Evolutionary conservation across 805 yeast species (phyloP), one percentile per base, ranked within the genome.

Genomic region (Debaryomyces prosopidis): DNA sequence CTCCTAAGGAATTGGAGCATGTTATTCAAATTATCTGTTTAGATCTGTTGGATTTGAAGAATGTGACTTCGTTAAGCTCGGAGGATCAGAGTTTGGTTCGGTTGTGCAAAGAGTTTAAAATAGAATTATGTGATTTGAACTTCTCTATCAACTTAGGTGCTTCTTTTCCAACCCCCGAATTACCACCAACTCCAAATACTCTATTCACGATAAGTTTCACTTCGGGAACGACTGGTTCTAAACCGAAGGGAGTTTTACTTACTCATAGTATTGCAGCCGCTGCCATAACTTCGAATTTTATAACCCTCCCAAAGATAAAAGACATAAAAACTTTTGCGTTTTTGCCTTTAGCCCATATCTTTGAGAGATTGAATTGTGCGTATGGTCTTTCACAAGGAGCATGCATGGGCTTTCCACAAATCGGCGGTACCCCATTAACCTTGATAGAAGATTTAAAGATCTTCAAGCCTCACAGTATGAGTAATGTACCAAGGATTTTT

Each of bases 191-290:
- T 39, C 57, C 65, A 17, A 67, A 69, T 7, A 51, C 73, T 10
- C 49, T 64, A 20, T 70, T 62, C 52, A 71, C 77, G 17, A 69
- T 73, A 23, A 68, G 73, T 16, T 73, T 75, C 46, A 68, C 77
- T 37, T 85, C 87, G 5, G 76, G 80, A 33, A 83, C 89, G 17
- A 81, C 87, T 14, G 91, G 94, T 45, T 78, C 82, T 36, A 55
- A 63, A 44, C 89, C 92, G 49, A 87, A 87, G 69, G 92, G 92
- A 55, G 92, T 84, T 20, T 80, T 82, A 26, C 68, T 85, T 49
- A 48, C 59, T 16, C 66, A 61, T 33, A 41, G 44, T 11, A 52
- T 46, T 36, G 59, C 57, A 4, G 55, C 56, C 14, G 42, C 59
- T 15, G 59, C 54, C n/a, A 48, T 51, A 2, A 48, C 69, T 48